Conservation (phyloP, 768 basidiomycete species). For the Russula sp. region DNA sequence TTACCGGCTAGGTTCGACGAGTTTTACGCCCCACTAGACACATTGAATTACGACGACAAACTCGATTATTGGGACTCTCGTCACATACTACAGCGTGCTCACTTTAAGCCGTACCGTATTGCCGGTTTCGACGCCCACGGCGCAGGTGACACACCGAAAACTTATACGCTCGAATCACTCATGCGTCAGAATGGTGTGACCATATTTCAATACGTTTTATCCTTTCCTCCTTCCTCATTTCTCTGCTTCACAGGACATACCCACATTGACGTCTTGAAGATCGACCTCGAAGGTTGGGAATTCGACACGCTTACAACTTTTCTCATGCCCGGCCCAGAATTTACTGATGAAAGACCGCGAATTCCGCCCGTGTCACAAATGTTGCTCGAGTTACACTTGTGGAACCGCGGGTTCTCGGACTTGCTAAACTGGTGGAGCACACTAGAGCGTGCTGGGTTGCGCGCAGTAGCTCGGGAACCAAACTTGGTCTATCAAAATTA, state of each 20-base stretch:
- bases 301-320: slow-evolving; percentile 45
- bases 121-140: slow-evolving; percentile 40
- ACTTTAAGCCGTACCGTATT: slow-evolving; percentile 46
- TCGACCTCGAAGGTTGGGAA: slow-evolving; percentile 51
- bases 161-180: slow-evolving; percentile 47
- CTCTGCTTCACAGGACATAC: slow-evolving; percentile 32
- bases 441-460: slow-evolving; percentile 47
- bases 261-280: slow-evolving; percentile 44
- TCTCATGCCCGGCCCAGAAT: slow-evolving; percentile 38
- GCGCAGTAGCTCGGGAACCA: slow-evolving; percentile 48
- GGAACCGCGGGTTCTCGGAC: slow-evolving; percentile 31
- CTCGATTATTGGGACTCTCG: slow-evolving; percentile 36
- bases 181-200: slow-evolving; percentile 43
- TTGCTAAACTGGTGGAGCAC: slow-evolving; percentile 46
- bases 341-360: slow-evolving; percentile 36
- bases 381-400: slow-evolving; percentile 45
- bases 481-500: slow-evolving; percentile 39
- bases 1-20: slow-evolving; percentile 16
- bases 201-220: background rate
- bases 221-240: background rate
- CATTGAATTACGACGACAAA: slow-evolving; percentile 33
- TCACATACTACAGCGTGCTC: slow-evolving; percentile 38
- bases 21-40: slow-evolving; percentile 22
- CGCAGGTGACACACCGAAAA: slow-evolving; percentile 35
- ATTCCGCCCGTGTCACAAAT: slow-evolving; percentile 47